These are phyloP conservation scores for Aspergillus panamensis DNA, from an alignment of 495 filamentous ascomycete genomes.

Conservation along the genomic window DNA sequence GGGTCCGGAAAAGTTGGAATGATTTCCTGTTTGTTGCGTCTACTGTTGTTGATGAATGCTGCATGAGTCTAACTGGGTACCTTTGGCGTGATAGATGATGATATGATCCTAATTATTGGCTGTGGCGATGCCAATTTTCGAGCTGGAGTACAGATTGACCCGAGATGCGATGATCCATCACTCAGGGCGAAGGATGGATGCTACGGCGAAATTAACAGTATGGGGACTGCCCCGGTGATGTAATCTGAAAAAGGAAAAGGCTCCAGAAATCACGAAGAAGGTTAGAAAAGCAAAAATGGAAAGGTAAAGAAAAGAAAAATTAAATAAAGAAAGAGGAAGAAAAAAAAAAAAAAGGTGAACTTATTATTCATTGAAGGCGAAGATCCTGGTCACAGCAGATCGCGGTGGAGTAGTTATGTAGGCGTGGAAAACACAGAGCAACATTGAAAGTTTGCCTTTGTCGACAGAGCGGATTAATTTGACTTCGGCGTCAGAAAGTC, in stretches of 20 bases:
- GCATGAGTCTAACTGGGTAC: too few species aligned
- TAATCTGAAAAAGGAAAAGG: slow-evolving; percentile 14
- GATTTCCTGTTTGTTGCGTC: not conserved
- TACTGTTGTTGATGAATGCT: too few species aligned
- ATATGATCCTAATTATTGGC: not conserved
- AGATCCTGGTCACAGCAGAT: slow-evolving; percentile 10
- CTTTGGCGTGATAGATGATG: too few species aligned
- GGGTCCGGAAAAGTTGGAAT: not conserved
- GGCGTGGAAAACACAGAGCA: not conserved
- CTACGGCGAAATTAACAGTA: not conserved
- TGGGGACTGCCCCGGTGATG: not conserved
- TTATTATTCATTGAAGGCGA: not conserved
- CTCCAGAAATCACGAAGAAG: not conserved
- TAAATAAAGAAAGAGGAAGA: not conserved
- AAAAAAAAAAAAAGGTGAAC: not conserved
- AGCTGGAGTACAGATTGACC: not conserved
- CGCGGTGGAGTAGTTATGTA: slow-evolving; percentile 2
- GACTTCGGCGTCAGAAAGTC: not conserved
- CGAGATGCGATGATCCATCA: not conserved
- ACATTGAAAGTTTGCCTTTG: not conserved
- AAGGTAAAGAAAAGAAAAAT: not conserved
- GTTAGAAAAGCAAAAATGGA: not conserved
- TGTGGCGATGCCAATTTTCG: not conserved
- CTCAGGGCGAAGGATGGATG: not conserved
- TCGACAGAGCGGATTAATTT: not conserved